phyloP scores from a whole-genome alignment of 768 basidiomycete species.

The Steccherinum ochraceum region DNA sequence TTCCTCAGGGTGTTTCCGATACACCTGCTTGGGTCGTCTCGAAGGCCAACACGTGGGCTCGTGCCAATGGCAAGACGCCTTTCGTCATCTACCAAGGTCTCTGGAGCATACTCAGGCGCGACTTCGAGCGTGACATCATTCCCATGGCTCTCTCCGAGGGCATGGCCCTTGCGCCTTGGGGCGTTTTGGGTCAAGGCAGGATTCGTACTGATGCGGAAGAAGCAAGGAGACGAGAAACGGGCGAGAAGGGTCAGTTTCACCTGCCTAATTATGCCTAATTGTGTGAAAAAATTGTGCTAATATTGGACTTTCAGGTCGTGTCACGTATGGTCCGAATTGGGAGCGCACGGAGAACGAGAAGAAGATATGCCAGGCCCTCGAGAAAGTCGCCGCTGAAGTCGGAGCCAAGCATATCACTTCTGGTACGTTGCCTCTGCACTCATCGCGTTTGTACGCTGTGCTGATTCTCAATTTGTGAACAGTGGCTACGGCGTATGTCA shows the following conservation, averaged over 20 bases:
- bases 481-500: conserved; percentile 49
- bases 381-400: conserved; percentile 45
- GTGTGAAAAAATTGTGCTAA: too few relatives aligned
- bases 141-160: conserved; percentile 23
- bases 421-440: conserved; percentile 24
- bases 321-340: conserved; percentile 29
- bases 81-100: conserved; percentile 35
- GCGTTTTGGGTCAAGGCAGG: conserved; percentile 32
- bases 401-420: conserved; percentile 42
- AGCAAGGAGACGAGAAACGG: conserved; percentile 19
- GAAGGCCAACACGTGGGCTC: conserved; percentile 30
- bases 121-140: conserved; percentile 37
- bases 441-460: too few relatives aligned
- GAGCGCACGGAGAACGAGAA: conserved; percentile 39
- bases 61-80: conserved; percentile 28
- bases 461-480: not conserved
- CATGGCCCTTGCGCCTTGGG: conserved; percentile 38
- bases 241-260: conserved; percentile 39
- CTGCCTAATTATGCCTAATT: too few relatives aligned
- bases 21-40: conserved; percentile 29
- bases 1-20: conserved; percentile 16
- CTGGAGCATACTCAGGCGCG: conserved; percentile 23
- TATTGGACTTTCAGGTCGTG: too few relatives aligned
- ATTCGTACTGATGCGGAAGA: conserved; percentile 35
- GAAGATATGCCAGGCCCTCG: conserved; percentile 32